Evolutionary conservation across 192 early-diverging fungal genomes (phyloP).

Genomic region (Linderina pennispora): DNA sequence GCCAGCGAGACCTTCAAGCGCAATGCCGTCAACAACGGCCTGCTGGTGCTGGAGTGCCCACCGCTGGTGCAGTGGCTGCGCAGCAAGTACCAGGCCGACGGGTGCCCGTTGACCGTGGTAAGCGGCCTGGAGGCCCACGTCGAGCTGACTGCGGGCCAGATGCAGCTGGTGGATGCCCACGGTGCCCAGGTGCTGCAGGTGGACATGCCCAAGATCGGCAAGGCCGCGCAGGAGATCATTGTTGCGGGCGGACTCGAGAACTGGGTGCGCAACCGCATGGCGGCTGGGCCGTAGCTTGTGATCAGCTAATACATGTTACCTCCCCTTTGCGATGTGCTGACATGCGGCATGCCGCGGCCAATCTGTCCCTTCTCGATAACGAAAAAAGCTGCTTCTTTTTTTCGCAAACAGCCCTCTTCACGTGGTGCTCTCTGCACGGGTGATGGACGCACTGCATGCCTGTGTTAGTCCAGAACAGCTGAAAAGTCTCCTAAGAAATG

Average conservation of each 20-base stretch:
- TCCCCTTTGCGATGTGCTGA: no score
- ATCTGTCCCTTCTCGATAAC: no score
- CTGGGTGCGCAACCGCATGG: constrained; percentile 81
- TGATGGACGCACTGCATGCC: no score
- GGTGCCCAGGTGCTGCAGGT: constrained; percentile 18
- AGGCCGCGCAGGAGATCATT: constrained; percentile 96
- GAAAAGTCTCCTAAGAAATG: no score
- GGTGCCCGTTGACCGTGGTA: constrained; percentile 54
- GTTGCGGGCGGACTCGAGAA: constrained; percentile 90
- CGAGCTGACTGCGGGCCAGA: constrained; percentile 64
- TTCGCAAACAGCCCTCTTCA: no score
- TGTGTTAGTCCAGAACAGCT: no score
- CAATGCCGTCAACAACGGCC: constrained; percentile 97
- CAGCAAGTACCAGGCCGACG: constrained; percentile 18
- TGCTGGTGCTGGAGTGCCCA: constrained; percentile 85
- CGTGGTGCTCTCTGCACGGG: no score
- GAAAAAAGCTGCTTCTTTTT: no score
- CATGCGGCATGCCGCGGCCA: no score
- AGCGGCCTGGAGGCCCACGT: constrained; percentile 70
- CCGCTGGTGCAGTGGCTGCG: constrained; percentile 72
- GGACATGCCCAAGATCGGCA: constrained; percentile 63
- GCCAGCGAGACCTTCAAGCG: constrained; percentile 98
- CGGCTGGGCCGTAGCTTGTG: no score
- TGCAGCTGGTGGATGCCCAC: constrained; percentile 23
- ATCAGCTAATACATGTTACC: no score